Percentiles rank a stretch among this genome's conserved stretches.
Evolutionary conservation across 164 flowering plant genomes (phyloP).

Genomic region (Stephania cephalantha): DNA sequence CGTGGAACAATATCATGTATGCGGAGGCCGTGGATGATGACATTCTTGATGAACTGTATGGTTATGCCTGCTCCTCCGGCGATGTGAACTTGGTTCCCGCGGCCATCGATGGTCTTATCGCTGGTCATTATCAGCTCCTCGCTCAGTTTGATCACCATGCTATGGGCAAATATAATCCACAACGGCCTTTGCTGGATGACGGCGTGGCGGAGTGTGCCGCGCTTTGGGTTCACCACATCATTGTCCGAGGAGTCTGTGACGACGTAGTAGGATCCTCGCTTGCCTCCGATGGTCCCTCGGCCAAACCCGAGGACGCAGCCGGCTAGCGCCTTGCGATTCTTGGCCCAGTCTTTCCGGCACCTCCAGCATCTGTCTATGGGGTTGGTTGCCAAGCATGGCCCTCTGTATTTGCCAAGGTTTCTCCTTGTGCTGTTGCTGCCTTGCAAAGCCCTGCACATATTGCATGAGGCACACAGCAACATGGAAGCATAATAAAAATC

Average conservation of each 20-base stretch:
- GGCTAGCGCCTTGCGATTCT: constrained; percentile 45
- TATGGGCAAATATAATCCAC: constrained; percentile 53
- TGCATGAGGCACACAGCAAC: too few species aligned
- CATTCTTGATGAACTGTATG: constrained; percentile 43
- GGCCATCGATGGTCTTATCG: constrained; percentile 68
- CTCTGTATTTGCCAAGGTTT: constrained; percentile 18
- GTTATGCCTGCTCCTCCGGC: constrained; percentile 47
- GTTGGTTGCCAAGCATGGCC: constrained; percentile 54
- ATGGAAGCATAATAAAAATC: too few species aligned
- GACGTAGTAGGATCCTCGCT: constrained; percentile 35
- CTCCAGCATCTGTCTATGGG: constrained; percentile 86
- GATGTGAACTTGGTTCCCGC: constrained; percentile 49
- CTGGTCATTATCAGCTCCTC: constrained; percentile 54
- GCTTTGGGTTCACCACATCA: constrained; percentile 48
- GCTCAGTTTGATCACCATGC: constrained; percentile 46
- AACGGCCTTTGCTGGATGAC: constrained; percentile 55
- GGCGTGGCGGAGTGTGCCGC: constrained; percentile 74
- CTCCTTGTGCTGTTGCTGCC: constrained; percentile 40
- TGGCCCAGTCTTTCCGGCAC: constrained; percentile 51
- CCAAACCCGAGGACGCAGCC: constrained; percentile 64
- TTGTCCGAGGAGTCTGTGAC: constrained; percentile 51
- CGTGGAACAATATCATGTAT: constrained; percentile 40
- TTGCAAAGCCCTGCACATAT: constrained; percentile 9
- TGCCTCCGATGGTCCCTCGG: constrained; percentile 48
- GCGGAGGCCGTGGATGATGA: constrained; percentile 50